Evolutionary conservation across 192 early-diverging fungal species (phyloP).

Genomic region (Coemansia aciculifera): DNA sequence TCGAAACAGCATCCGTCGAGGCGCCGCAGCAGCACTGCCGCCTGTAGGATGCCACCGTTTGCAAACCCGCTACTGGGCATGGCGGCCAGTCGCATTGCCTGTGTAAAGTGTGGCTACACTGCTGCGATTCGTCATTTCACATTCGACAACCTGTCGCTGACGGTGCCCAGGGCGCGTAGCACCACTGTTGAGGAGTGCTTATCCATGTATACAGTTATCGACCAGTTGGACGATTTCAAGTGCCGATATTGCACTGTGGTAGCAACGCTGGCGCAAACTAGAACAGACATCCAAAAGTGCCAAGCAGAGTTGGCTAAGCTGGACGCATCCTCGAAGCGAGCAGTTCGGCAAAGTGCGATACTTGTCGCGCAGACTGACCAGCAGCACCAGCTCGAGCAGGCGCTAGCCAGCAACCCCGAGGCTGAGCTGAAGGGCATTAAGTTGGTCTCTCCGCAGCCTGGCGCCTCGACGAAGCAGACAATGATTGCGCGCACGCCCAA

Average conservation of each 20-base stretch:
- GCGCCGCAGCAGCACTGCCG: slow-evolving; percentile 12
- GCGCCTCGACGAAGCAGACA: slow-evolving; percentile 70
- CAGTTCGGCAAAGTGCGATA: slow-evolving; percentile 7
- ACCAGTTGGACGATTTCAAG: slow-evolving; percentile 66
- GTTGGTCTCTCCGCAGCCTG: slow-evolving; percentile 26
- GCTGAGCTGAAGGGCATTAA: slow-evolving; percentile 34
- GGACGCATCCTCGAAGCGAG: slow-evolving; percentile 17
- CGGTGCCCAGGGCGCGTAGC: slow-evolving; percentile 55
- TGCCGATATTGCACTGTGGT: slow-evolving; percentile 64
- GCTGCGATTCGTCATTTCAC: slow-evolving; percentile 74
- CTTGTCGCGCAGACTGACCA: slow-evolving; percentile 17
- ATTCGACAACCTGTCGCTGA: slow-evolving; percentile 70
- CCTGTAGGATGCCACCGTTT: slow-evolving; percentile 26
- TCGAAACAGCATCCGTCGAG: neutral
- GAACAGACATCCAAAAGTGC: slow-evolving; percentile 4
- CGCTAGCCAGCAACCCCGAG: slow-evolving; percentile 38
- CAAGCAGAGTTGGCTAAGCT: slow-evolving; percentile 8
- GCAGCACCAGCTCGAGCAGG: slow-evolving; percentile 21
- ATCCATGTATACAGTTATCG: slow-evolving; percentile 63
- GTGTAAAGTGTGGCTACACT: slow-evolving; percentile 70
- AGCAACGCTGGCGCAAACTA: slow-evolving; percentile 41
- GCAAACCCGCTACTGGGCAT: slow-evolving; percentile 56
- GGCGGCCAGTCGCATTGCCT: slow-evolving; percentile 69
- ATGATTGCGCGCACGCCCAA: slow-evolving; percentile 85
- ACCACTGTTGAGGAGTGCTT: slow-evolving; percentile 66